Evolutionary conservation across 345 rosid genomes (phyloP).

Genomic region (Citrus hindsii): DNA sequence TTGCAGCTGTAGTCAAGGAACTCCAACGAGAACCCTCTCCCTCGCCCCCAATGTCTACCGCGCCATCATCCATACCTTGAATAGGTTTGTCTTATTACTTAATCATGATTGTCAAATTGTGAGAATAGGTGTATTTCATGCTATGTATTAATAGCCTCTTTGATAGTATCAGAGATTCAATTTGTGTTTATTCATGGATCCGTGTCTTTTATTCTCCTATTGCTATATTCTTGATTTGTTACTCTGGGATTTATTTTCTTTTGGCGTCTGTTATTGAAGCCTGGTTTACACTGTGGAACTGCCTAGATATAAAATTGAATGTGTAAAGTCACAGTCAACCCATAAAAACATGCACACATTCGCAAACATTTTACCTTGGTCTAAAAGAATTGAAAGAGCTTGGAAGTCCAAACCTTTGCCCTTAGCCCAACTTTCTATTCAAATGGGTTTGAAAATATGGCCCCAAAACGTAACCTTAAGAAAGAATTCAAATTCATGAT

Average conservation of each 20-base stretch:
- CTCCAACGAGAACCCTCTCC: constrained; percentile 31
- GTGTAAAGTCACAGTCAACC: neutral
- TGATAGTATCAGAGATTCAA: neutral
- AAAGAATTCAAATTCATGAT: neutral
- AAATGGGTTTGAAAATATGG: neutral
- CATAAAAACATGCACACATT: neutral
- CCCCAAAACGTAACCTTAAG: neutral
- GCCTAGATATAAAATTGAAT: too few relatives aligned
- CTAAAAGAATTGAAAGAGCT: neutral
- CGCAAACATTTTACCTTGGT: neutral
- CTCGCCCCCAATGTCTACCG: neutral
- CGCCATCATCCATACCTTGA: neutral
- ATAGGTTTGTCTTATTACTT: neutral
- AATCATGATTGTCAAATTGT: too few relatives aligned
- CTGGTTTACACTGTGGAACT: neutral
- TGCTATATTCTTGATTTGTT: neutral
- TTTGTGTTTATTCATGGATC: neutral
- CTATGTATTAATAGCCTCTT: neutral
- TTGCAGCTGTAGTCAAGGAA: constrained; percentile 47
- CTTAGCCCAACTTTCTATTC: neutral
- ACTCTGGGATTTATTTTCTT: neutral
- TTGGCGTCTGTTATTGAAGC: neutral
- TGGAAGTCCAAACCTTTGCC: neutral
- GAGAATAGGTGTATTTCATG: too few relatives aligned
- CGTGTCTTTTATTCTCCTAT: neutral